Evolutionary conservation across 2,329 filamentous ascomycete genomes (phyloP).

Genomic region (Fusarium praegraminearum): DNA sequence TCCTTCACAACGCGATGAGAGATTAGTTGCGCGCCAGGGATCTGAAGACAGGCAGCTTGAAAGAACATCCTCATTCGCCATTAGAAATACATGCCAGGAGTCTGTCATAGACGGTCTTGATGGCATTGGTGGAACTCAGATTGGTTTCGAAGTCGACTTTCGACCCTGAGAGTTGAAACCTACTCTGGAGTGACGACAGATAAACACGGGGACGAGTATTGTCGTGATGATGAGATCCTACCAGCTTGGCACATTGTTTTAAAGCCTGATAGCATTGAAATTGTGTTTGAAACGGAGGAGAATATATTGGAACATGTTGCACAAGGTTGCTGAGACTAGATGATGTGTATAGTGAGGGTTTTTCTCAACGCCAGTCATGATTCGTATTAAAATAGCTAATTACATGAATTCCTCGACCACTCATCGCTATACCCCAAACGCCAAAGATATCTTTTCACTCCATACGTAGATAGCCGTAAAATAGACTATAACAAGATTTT

Average conservation of each 20-base stretch:
- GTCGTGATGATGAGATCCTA: too few relatives aligned
- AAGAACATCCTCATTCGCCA: accelerated
- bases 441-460: neutral
- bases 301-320: too few relatives aligned
- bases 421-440: neutral
- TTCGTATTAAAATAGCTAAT: neutral
- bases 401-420: neutral
- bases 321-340: neutral
- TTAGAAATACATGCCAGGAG: neutral
- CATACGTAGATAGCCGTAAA: neutral
- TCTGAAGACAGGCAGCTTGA: neutral
- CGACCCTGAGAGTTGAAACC: neutral
- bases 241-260: neutral
- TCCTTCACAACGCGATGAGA: neutral
- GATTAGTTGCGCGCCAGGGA: neutral
- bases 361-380: neutral
- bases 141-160: neutral
- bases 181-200: too few relatives aligned
- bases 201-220: too few relatives aligned
- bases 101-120: neutral
- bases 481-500: neutral
- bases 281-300: neutral
- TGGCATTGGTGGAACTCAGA: neutral
- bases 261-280: too few relatives aligned
- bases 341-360: neutral